These are phyloP conservation scores for Backusella macrospora DNA, from an alignment of 192 early-diverging fungal species.

Conservation along the genomic window DNA sequence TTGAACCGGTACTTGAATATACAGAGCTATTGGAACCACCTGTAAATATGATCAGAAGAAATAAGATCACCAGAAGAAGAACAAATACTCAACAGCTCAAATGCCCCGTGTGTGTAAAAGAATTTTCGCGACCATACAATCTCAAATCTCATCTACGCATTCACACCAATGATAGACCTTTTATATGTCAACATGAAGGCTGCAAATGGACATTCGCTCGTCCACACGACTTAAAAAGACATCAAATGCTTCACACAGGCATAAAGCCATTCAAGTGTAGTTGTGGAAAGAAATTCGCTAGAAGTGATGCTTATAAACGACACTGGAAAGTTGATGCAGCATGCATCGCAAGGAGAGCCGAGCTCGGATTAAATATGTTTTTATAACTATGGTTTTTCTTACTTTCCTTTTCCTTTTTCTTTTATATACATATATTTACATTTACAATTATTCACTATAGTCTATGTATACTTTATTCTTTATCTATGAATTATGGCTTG, in stretches of 20 bases:
- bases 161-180: conserved; percentile 76
- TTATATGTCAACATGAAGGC: conserved; percentile 50
- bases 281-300: conserved; percentile 77
- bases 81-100: neutral
- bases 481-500: neutral
- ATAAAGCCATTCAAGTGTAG: conserved; percentile 76
- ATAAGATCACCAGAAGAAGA: conserved; percentile 2
- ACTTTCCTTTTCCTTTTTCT: neutral
- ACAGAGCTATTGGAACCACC: no score
- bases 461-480: neutral
- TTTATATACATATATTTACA: neutral
- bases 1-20: neutral
- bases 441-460: neutral
- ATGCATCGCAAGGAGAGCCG: conserved; percentile 8
- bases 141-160: conserved; percentile 74
- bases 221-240: conserved; percentile 75
- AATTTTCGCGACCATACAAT: conserved; percentile 73
- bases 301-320: conserved; percentile 71
- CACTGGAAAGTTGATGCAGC: conserved; percentile 41
- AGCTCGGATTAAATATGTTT: neutral
- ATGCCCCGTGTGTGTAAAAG: conserved; percentile 25
- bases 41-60: neutral
- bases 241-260: conserved; percentile 73
- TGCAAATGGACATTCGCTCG: conserved; percentile 67
- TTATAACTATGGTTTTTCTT: neutral